Percentiles rank a stretch among this genome's conserved stretches.
These are phyloP conservation scores for Alternaria sp. DNA, from an alignment of 2,329 filamentous ascomycete species.

Conservation along the genomic window DNA sequence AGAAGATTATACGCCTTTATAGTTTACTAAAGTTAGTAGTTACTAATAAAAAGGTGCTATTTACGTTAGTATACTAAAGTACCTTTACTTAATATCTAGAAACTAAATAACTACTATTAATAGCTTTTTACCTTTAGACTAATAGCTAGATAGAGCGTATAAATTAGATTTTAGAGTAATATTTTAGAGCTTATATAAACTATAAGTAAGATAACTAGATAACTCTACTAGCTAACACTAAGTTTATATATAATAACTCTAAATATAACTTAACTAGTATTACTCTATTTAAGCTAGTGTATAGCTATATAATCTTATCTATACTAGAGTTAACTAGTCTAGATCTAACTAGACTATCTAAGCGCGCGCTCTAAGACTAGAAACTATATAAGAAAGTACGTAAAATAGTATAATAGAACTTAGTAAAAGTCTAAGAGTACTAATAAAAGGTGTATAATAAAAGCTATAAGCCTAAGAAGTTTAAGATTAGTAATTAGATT, in stretches of 20 bases:
- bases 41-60: background rate
- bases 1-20: background rate
- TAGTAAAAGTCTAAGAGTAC: background rate
- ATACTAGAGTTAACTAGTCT: background rate
- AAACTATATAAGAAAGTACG: background rate
- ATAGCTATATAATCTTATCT: too few species aligned
- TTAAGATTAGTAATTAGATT: too few species aligned
- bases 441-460: background rate
- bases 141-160: background rate
- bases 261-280: too few species aligned
- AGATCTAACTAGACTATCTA: background rate
- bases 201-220: background rate
- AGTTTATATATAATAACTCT: too few species aligned
- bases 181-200: background rate
- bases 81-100: too few species aligned
- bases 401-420: background rate
- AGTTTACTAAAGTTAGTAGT: background rate
- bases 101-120: background rate
- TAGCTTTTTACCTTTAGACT: background rate
- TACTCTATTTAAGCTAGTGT: too few species aligned
- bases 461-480: background rate
- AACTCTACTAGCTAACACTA: background rate
- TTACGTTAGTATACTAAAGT: too few species aligned
- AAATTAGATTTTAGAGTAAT: background rate
- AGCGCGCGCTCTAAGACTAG: background rate